These are phyloP conservation scores for Paraphaeosphaeria sporulosa DNA, from an alignment of 2,329 filamentous ascomycete species.

Conservation along the genomic window DNA sequence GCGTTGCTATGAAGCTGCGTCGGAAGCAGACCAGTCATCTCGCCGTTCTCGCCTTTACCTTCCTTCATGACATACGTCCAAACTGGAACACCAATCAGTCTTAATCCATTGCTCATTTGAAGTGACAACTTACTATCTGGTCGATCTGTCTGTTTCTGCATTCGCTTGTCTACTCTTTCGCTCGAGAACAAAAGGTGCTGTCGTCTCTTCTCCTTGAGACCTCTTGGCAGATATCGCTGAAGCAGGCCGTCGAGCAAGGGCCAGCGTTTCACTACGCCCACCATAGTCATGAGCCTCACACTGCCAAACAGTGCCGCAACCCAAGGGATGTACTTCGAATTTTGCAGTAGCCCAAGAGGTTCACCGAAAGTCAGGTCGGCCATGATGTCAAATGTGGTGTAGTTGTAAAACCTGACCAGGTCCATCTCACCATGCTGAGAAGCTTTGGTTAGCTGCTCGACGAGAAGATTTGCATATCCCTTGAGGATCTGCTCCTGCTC, in stretches of 20 bases:
- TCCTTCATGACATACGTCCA: constrained; percentile 46
- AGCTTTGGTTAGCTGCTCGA: constrained; percentile 44
- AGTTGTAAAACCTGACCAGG: constrained; percentile 36
- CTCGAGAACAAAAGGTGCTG: constrained; percentile 22
- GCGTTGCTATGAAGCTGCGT: constrained; percentile 40
- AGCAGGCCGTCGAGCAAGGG: constrained; percentile 20
- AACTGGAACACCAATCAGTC: constrained; percentile 22
- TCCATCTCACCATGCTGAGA: constrained; percentile 21
- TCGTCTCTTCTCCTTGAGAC: constrained; percentile 18
- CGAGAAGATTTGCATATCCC: constrained; percentile 46
- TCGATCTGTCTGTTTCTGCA: constrained; percentile 29
- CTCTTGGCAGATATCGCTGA: constrained; percentile 13
- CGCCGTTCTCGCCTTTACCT: constrained; percentile 23
- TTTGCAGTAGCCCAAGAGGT: constrained; percentile 28
- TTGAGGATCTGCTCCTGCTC: constrained; percentile 48
- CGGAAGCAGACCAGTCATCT: constrained; percentile 19
- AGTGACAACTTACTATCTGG: constrained; percentile 35
- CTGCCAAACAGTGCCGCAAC: constrained; percentile 29
- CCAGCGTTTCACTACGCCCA: constrained; percentile 16
- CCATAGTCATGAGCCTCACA: constrained; percentile 18
- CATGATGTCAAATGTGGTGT: constrained; percentile 37
- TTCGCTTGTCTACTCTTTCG: constrained; percentile 30
- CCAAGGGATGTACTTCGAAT: constrained; percentile 37
- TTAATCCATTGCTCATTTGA: background rate
- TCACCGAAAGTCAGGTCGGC: constrained; percentile 43